Percentiles rank a stretch among this genome's conserved stretches.
Evolutionary conservation across 2,329 filamentous ascomycete genomes (phyloP).

Genomic region (Furcasterigmium sp.): DNA sequence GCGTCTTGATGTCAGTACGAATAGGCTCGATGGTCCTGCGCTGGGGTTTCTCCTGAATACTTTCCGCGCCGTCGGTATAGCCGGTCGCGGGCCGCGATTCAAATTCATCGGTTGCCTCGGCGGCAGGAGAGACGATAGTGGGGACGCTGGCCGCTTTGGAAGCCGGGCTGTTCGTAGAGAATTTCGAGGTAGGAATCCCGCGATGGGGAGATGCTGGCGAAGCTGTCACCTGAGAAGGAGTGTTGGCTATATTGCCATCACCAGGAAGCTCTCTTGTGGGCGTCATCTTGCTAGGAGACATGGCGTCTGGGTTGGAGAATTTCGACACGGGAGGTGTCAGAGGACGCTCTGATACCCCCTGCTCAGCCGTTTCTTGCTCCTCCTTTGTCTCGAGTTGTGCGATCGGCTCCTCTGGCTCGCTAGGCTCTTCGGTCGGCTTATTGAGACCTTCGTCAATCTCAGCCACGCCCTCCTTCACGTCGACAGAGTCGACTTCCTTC

Average conservation of each 20-base stretch:
- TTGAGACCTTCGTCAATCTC: no score
- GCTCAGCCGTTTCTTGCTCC: conserved; percentile 4
- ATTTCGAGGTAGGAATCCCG: conserved; percentile 34
- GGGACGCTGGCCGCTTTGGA: conserved; percentile 13
- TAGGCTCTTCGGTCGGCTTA: no score
- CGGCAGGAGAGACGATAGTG: conserved; percentile 4
- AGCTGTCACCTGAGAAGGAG: conserved; percentile 10
- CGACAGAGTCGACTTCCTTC: no score
- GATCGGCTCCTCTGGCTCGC: no score
- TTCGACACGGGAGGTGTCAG: conserved; percentile 10
- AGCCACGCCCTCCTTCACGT: no score
- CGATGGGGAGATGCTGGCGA: conserved; percentile 9
- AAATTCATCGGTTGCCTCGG: conserved; percentile 2
- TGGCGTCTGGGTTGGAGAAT: not conserved
- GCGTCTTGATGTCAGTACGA: conserved; percentile 35
- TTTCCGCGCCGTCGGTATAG: not conserved
- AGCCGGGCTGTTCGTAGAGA: conserved; percentile 29
- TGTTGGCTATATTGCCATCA: conserved; percentile 8
- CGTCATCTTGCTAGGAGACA: not conserved
- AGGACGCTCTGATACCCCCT: conserved; percentile 5
- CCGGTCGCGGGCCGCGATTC: not conserved
- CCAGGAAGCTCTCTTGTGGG: not conserved
- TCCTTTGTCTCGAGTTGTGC: conserved; percentile 4
- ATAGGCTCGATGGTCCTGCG: conserved; percentile 49
- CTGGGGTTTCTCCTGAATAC: conserved; percentile 14